Evolutionary conservation across 1,139 yeast species (phyloP).

Genomic region (Chernovozyma aurita): DNA sequence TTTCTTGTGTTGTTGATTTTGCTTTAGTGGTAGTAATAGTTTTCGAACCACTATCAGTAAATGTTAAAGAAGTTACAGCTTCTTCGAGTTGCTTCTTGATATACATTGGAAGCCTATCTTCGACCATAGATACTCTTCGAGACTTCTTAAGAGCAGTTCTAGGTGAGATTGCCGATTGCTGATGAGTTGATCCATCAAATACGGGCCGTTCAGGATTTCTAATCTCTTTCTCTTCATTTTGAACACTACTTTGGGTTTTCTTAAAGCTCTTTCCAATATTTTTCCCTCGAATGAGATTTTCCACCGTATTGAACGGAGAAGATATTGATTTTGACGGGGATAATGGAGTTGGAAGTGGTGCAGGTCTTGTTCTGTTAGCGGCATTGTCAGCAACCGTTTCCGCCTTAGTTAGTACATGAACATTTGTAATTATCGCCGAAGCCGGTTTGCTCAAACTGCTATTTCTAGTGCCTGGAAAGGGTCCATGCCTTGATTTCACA

Average conservation of each 20-base stretch:
- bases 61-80: neutral
- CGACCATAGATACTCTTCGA: conserved; percentile 34
- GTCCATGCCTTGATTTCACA: neutral
- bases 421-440: conserved; percentile 25
- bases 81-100: conserved; percentile 28
- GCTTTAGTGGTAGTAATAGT: neutral
- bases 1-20: neutral
- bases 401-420: conserved; percentile 33
- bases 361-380: neutral
- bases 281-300: conserved; percentile 3
- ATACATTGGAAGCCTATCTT: conserved; percentile 36
- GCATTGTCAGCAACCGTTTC: conserved; percentile 10
- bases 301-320: neutral
- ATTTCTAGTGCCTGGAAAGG: neutral
- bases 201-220: neutral
- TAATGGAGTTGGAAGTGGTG: neutral
- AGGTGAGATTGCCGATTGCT: neutral
- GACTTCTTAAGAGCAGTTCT: neutral
- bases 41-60: neutral
- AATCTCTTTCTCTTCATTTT: neutral
- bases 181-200: neutral
- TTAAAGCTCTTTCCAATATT: neutral
- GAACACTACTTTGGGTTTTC: neutral
- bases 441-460: conserved; percentile 28
- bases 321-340: neutral